phyloP scores from a whole-genome alignment of 176 grass and related monocot genomes.

The Pontederia paniculata region DNA sequence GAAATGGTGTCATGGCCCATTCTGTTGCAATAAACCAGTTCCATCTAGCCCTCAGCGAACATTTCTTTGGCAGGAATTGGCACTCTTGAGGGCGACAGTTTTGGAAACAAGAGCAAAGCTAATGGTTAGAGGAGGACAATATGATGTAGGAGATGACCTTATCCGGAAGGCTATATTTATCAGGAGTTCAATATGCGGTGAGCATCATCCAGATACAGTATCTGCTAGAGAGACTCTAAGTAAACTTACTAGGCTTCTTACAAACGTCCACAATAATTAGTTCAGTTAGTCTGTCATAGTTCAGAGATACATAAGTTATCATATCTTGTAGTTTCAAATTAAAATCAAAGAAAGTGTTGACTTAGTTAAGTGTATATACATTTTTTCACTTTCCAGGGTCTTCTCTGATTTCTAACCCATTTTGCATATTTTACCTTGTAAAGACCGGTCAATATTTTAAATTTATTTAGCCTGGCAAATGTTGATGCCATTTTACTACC shows the following conservation, averaged over 20 bases:
- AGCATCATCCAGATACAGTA: constrained; percentile 83
- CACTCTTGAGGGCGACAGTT: constrained; percentile 76
- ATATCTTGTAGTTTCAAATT: no score
- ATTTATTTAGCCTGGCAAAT: no score
- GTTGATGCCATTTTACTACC: no score
- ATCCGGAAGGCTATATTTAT: constrained; percentile 95
- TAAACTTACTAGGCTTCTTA: constrained; percentile 97
- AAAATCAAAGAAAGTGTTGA: no score
- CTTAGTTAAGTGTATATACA: no score
- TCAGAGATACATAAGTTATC: no score
- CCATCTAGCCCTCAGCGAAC: constrained; percentile 43
- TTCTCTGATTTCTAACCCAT: no score
- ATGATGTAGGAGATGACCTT: constrained; percentile 78
- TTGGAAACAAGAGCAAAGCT: constrained; percentile 84
- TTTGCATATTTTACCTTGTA: no score
- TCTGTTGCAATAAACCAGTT: constrained; percentile 44
- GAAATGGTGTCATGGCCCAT: constrained; percentile 56
- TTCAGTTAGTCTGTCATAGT: no score
- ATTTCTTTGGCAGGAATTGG: constrained; percentile 85
- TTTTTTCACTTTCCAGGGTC: no score
- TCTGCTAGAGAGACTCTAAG: constrained; percentile 81
- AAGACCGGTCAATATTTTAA: no score
- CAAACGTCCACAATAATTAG: constrained; percentile 25
- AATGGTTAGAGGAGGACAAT: constrained; percentile 85
- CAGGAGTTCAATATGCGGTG: constrained; percentile 78